Evolutionary conservation across 2,329 filamentous ascomycete species (phyloP).

Genomic region (Neonectria neomacrospora): DNA sequence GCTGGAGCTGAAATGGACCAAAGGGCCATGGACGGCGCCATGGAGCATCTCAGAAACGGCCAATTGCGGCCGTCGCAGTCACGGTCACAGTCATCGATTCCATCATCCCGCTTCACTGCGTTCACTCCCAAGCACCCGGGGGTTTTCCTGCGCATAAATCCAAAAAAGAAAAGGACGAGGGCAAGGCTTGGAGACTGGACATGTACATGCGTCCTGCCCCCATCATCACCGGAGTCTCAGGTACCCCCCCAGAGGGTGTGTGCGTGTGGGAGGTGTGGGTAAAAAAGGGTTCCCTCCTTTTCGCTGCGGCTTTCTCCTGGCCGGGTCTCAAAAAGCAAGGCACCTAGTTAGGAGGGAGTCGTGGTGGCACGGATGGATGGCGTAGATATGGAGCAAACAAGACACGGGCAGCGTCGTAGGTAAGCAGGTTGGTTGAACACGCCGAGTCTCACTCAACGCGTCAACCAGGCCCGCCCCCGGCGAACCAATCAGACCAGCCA

Average conservation of each 20-base stretch:
- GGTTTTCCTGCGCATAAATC: neutral
- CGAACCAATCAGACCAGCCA: conserved; percentile 18
- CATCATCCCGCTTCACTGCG: conserved; percentile 24
- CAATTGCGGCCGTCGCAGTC: conserved; percentile 17
- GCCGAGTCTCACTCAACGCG: conserved; percentile 9
- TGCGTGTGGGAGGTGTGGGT: conserved; percentile 1
- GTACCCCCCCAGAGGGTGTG: neutral
- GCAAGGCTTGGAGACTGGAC: no score
- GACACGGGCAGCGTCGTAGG: neutral
- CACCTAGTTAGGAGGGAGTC: neutral
- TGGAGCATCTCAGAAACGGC: conserved; percentile 10
- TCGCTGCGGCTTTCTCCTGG: neutral
- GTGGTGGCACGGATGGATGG: neutral
- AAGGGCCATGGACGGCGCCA: conserved; percentile 11
- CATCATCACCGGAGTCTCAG: neutral
- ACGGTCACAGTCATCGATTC: conserved; percentile 20
- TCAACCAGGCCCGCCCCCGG: conserved; percentile 13
- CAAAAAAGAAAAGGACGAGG: neutral
- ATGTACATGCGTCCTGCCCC: neutral
- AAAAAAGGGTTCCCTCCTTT: neutral
- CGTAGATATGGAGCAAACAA: neutral
- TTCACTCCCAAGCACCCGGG: conserved; percentile 22
- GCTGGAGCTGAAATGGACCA: conserved; percentile 1
- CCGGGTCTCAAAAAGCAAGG: neutral
- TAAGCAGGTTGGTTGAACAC: conserved; percentile 1